Conservation (phyloP, 768 basidiomycete species). For the Lactarius hatsudake region DNA sequence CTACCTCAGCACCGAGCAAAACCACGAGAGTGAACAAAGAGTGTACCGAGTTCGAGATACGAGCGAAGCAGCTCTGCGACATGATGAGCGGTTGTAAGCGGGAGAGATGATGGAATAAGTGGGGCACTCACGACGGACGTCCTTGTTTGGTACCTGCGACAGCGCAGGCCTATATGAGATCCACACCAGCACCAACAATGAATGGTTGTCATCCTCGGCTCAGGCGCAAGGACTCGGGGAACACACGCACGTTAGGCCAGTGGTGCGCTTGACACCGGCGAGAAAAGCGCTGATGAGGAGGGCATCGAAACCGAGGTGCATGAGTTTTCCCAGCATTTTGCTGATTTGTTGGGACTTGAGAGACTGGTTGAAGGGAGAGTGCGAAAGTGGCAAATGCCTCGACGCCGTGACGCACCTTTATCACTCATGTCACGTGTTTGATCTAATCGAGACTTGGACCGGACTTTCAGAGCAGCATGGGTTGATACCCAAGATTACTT, state of each 20-base stretch:
- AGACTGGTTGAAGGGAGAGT: background rate
- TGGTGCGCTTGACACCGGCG: constrained; percentile 80
- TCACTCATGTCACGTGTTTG: background rate
- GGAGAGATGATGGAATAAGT: background rate
- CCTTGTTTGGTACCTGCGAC: constrained; percentile 80
- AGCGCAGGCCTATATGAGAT: constrained; percentile 60
- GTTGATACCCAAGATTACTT: constrained; percentile 28
- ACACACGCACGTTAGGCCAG: constrained; percentile 74
- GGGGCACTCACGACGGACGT: constrained; percentile 68
- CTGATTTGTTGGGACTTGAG: background rate
- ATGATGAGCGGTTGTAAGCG: constrained; percentile 7
- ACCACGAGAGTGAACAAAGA: background rate
- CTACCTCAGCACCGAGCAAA: constrained; percentile 21
- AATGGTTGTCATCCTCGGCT: background rate
- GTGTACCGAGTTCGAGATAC: constrained; percentile 75
- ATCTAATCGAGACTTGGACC: too few species aligned
- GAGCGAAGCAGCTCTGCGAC: constrained; percentile 62
- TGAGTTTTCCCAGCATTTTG: constrained; percentile 62
- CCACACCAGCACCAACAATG: background rate
- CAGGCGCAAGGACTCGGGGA: background rate
- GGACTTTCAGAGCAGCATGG: background rate
- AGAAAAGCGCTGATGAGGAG: constrained; percentile 76
- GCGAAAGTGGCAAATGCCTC: background rate
- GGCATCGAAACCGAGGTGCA: constrained; percentile 75
- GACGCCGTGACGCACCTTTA: background rate